Conservation (phyloP, 805 yeast species). For the Starmera quercuum region DNA sequence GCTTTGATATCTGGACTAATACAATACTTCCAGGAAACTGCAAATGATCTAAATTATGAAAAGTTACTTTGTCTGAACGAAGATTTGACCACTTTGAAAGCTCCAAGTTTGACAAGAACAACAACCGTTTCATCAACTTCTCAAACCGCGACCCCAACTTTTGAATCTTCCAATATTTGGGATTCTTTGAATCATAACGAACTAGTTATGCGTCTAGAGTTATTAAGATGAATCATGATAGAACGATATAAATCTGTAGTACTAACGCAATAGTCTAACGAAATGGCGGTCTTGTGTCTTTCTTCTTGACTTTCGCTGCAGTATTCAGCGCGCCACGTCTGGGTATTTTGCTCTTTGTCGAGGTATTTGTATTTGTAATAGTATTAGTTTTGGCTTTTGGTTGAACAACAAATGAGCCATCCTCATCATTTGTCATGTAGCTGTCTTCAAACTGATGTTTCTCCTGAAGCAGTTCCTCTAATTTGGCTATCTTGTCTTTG, state of each 20-base stretch:
- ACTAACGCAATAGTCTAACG: conserved; percentile 9
- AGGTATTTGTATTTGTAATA: neutral
- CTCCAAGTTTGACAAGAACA: neutral
- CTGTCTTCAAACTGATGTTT: conserved; percentile 3
- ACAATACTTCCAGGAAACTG: conserved; percentile 14
- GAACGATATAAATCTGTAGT: conserved; percentile 2
- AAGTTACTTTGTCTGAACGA: neutral
- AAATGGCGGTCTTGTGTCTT: conserved; percentile 18
- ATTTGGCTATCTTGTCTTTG: conserved; percentile 10
- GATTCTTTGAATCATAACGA: conserved; percentile 11
- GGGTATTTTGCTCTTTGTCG: conserved; percentile 1
- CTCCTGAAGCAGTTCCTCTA: conserved; percentile 13
- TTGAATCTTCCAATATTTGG: conserved; percentile 4
- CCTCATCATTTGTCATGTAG: conserved; percentile 24
- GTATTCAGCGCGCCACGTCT: conserved; percentile 1
- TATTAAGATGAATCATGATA: conserved; percentile 3
- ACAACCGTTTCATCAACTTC: neutral
- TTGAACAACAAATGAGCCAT: conserved; percentile 21
- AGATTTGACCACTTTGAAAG: neutral
- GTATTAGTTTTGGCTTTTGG: conserved; percentile 9
- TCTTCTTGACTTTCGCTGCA: conserved; percentile 3
- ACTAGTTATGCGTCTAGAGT: conserved; percentile 11
- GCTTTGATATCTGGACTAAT: conserved; percentile 13
- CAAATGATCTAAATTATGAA: too few relatives aligned
- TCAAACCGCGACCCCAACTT: neutral